Evolutionary conservation across 805 yeast species (phyloP).

Genomic region (Schizosaccharomyces lindneri): DNA sequence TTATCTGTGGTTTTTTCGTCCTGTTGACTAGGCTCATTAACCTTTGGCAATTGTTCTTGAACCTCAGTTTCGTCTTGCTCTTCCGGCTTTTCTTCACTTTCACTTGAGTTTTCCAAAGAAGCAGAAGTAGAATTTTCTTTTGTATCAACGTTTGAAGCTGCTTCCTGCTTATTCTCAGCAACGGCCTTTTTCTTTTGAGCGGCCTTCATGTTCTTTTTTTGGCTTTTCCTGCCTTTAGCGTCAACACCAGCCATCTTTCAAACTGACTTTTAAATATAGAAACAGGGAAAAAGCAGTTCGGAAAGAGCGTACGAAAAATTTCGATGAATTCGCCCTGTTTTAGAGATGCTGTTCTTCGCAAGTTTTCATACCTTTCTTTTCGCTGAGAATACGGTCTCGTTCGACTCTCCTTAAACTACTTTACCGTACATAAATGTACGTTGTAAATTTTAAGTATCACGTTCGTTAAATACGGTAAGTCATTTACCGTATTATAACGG

Average conservation of each 20-base stretch:
- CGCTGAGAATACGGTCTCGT: no score
- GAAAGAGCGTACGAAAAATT: no score
- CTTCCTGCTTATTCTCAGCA: no score
- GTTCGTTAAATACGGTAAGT: no score
- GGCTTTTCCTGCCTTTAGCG: background rate
- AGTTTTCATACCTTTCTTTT: no score
- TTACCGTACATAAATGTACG: no score
- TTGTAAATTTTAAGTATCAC: no score
- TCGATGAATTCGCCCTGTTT: no score
- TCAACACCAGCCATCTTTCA: background rate
- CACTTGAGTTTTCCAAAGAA: background rate
- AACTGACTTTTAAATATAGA: background rate
- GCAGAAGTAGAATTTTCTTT: background rate
- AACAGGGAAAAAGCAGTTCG: background rate
- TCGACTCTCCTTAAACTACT: no score
- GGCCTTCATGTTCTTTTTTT: background rate
- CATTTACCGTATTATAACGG: no score
- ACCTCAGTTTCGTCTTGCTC: constrained; percentile 29
- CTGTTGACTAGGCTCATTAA: constrained; percentile 21
- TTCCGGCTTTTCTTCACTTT: constrained; percentile 17
- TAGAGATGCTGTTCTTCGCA: no score
- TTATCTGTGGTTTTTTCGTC: no score
- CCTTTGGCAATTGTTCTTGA: constrained; percentile 53
- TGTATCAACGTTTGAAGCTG: background rate
- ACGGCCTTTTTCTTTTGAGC: background rate